A percentile compares a stretch with the other conserved stretches of the same genome.
Conservation (phyloP, 345 rosid genomes). For the Erodium maritimum region DNA sequence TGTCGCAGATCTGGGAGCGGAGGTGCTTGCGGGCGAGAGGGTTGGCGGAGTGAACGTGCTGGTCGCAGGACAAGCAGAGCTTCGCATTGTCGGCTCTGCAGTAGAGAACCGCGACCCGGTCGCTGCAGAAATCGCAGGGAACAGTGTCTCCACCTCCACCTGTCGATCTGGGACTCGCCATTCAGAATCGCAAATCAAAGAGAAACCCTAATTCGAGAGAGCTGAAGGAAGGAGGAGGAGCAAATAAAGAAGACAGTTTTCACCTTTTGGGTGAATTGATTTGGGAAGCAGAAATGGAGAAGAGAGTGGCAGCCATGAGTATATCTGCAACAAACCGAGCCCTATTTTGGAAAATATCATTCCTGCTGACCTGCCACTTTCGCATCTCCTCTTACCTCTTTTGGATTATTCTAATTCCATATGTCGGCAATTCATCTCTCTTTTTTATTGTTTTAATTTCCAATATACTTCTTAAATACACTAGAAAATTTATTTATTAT, state of each 20-base stretch:
- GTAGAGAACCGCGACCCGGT: conserved; percentile 52
- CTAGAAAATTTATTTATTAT: too few species aligned
- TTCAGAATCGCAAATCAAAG: conserved; percentile 13
- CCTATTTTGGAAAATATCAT: too few species aligned
- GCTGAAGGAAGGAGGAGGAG: neutral
- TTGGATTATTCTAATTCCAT: too few species aligned
- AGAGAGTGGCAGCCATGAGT: too few species aligned
- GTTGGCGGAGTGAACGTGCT: conserved; percentile 88
- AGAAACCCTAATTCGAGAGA: neutral
- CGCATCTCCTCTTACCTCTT: too few species aligned
- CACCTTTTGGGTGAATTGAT: neutral
- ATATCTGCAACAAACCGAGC: too few species aligned
- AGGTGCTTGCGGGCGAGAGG: conserved; percentile 60
- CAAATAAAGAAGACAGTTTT: neutral
- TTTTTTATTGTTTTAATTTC: too few species aligned
- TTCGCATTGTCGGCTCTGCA: conserved; percentile 82
- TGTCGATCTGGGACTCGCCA: too few species aligned
- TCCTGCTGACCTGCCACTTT: too few species aligned
- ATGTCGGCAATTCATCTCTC: too few species aligned
- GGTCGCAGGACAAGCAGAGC: conserved; percentile 83
- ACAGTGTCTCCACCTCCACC: too few species aligned
- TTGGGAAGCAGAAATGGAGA: neutral
- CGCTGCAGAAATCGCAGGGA: conserved; percentile 75
- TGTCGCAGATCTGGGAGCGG: conserved; percentile 93
- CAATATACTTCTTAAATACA: too few species aligned